Base-by-base conservation (phyloP, 164 flowering plant genomes). In the Paratinospora sagittata region DNA sequence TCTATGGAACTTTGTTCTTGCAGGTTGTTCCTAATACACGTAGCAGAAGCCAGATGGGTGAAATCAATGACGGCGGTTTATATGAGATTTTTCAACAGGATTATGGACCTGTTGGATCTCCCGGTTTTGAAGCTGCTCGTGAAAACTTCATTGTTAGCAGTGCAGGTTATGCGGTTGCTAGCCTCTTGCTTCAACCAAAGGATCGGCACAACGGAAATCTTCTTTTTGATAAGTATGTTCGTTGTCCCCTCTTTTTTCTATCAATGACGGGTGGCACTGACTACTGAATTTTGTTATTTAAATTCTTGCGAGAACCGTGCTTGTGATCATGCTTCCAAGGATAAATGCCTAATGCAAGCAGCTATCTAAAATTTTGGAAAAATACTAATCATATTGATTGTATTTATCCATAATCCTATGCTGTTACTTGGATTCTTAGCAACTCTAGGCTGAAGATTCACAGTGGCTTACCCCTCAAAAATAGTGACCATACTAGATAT, bases 141-240 rank as follows among this genome's bases (percentile, higher is more conserved):
- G 88, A 91, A 67, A 93, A 96, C 70, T 96, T 96, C 75, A 87
- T 96, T 41, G 79, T 89, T 67, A 96, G 99, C 79, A 91, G 97
- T 85, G 98, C 99, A 69, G 99, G 99, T 75, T 96, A 96, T 87
- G 99, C 99, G 64, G 99, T 96, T 70, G 98, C 99, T 17, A 93
- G 99, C 74, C 93, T 93, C 71, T 72, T 96, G 73, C 98, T 96
- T 77, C 99, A 96, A 72, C 98, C 99, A 65, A 96, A 96, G 85
- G 99, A 96, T 76, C 83, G 99, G 71, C 99, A 96, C 81, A 96
- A 96, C 61, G 99, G 99, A 47, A 96, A 96, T 82, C 97, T 96
- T 75, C 90, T 96, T 63, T 90, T 93, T 80, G 99, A 93, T 83
- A 87, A 81, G 99, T 95, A 85, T 47, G 84, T 8, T 52, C 58